These are phyloP conservation scores for Isatis tinctoria DNA, from an alignment of 345 rosid species.

Conservation along the genomic window DNA sequence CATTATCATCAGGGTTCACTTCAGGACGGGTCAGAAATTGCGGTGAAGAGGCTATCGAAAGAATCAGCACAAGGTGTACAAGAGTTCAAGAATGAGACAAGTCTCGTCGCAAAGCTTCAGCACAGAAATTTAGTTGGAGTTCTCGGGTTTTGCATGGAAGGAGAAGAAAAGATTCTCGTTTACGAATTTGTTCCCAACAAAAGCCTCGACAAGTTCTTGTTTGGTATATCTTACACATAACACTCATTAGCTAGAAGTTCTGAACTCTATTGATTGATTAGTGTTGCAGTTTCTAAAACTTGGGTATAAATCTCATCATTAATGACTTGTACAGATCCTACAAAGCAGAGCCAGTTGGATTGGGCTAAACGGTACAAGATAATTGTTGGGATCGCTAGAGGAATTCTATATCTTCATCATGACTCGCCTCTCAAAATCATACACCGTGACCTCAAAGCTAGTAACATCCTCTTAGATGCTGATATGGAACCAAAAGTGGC, in stretches of 20 bases:
- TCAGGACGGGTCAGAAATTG: constrained; percentile 13
- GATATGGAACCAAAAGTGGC: constrained; percentile 55
- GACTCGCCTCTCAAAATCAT: constrained; percentile 48
- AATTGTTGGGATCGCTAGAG: constrained; percentile 41
- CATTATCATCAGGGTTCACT: constrained; percentile 2
- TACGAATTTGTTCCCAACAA: constrained; percentile 22
- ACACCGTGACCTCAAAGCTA: constrained; percentile 58
- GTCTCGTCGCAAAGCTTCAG: constrained; percentile 14
- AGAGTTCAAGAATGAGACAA: constrained; percentile 25
- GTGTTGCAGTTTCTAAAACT: neutral
- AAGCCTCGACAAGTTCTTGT: constrained; percentile 15
- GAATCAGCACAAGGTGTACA: constrained; percentile 24
- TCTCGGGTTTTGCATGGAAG: constrained; percentile 24
- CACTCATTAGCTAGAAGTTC: neutral
- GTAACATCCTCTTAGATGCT: constrained; percentile 48
- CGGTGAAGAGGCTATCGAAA: constrained; percentile 16
- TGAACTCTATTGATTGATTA: neutral
- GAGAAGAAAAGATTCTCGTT: constrained; percentile 19
- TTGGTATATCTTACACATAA: neutral
- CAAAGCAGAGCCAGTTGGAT: constrained; percentile 27
- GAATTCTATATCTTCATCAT: constrained; percentile 34
- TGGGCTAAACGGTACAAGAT: constrained; percentile 43
- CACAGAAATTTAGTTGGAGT: constrained; percentile 18
- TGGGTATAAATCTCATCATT: neutral
- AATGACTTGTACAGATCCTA: constrained; percentile 27